Evolutionary conservation across 2,329 filamentous ascomycete genomes (phyloP).

Genomic region (Diaporthe capsici): DNA sequence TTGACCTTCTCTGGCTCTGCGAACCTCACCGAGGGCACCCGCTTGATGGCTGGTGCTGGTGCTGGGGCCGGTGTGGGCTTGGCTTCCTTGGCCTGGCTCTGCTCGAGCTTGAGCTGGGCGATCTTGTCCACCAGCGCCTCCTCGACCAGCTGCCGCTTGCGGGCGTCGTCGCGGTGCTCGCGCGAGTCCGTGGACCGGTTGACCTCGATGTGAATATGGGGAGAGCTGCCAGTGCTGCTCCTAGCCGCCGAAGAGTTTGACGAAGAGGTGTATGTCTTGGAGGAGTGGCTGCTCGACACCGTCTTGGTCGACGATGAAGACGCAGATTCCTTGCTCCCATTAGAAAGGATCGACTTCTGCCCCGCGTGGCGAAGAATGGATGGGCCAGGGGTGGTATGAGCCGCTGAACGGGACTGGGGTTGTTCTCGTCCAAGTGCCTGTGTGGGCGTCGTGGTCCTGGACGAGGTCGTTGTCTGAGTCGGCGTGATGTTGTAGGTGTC

Average conservation of each 20-base stretch:
- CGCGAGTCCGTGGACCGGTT: constrained; percentile 27
- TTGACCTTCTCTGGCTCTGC: constrained; percentile 39
- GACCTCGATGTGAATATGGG: constrained; percentile 39
- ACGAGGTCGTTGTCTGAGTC: not conserved
- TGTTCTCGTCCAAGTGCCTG: constrained; percentile 21
- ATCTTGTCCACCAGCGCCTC: constrained; percentile 38
- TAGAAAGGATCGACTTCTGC: constrained; percentile 32
- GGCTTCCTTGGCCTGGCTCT: constrained; percentile 30
- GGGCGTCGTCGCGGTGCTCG: constrained; percentile 22
- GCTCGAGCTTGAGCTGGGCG: constrained; percentile 40
- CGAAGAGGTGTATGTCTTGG: constrained; percentile 17
- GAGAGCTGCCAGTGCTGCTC: constrained; percentile 14
- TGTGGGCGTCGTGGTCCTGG: constrained; percentile 29
- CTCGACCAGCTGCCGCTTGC: constrained; percentile 31
- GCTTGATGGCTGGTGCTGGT: constrained; percentile 22
- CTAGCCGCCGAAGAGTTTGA: constrained; percentile 18
- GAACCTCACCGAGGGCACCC: constrained; percentile 31
- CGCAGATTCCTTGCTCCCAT: constrained; percentile 28
- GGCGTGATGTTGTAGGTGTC: constrained; percentile 30
- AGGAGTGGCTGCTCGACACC: constrained; percentile 13
- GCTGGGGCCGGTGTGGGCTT: constrained; percentile 11
- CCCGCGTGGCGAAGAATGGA: constrained; percentile 35
- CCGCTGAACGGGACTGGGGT: not conserved
- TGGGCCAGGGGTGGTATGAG: not conserved
- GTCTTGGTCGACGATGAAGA: constrained; percentile 28